A percentile compares a stretch with the other conserved stretches of the same genome.
Evolutionary conservation across 2,329 filamentous ascomycete species (phyloP).

Genomic region (Fusarium decemcellulare): DNA sequence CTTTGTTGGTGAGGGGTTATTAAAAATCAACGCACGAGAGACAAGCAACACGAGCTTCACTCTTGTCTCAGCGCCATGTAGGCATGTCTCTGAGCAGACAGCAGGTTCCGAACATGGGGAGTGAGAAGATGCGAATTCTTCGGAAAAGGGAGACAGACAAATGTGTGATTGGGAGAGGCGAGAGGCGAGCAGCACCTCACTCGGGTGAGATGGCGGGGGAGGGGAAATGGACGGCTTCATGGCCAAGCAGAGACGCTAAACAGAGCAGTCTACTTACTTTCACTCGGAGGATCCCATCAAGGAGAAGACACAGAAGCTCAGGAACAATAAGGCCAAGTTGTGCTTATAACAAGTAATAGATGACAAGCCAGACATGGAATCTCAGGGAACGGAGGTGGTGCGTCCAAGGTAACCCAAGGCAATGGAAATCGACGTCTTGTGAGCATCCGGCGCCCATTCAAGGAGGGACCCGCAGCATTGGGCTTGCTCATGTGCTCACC

Average conservation of each 20-base stretch:
- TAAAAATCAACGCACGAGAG: conserved; percentile 33
- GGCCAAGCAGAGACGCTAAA: neutral
- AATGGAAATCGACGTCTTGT: conserved; percentile 40
- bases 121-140: conserved; percentile 27
- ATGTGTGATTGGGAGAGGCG: conserved; percentile 30
- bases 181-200: conserved; percentile 17
- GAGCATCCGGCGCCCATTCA: conserved; percentile 37
- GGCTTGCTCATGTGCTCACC: conserved; percentile 65
- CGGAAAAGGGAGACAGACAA: conserved; percentile 26
- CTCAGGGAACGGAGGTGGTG: conserved; percentile 11
- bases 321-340: neutral
- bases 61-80: conserved; percentile 39
- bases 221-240: conserved; percentile 1
- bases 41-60: conserved; percentile 21
- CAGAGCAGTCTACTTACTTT: conserved; percentile 2
- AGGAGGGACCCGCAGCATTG: conserved; percentile 54
- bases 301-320: neutral
- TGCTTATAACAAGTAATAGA: conserved; percentile 3
- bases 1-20: conserved; percentile 41
- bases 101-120: conserved; percentile 19
- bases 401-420: conserved; percentile 13
- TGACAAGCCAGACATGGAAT: neutral
- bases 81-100: conserved; percentile 27
- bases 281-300: conserved; percentile 9
- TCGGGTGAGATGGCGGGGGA: conserved; percentile 7